A percentile compares a stretch with the other conserved stretches of the same genome.
phyloP scores from a whole-genome alignment of 2,329 filamentous ascomycete species.

The Penicillium digitatum region DNA sequence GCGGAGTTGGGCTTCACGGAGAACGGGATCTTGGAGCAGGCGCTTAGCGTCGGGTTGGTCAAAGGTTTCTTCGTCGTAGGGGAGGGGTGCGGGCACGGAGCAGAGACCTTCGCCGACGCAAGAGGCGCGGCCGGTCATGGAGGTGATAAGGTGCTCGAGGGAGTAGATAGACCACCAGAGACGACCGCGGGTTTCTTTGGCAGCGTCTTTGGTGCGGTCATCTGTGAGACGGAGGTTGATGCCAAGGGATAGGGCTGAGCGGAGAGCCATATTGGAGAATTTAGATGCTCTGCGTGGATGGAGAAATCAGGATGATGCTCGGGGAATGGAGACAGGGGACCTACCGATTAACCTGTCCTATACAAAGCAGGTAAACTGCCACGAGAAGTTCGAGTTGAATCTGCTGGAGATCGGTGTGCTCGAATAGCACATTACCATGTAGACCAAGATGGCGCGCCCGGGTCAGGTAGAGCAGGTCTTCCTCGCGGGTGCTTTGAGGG shows the following conservation, averaged over 20 bases:
- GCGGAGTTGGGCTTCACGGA: slow-evolving; percentile 24
- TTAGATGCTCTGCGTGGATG: slow-evolving; percentile 37
- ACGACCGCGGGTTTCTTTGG: slow-evolving; percentile 41
- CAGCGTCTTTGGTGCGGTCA: slow-evolving; percentile 30
- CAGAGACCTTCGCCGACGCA: slow-evolving; percentile 39
- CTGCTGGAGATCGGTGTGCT: slow-evolving; percentile 43
- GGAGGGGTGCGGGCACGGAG: slow-evolving; percentile 37
- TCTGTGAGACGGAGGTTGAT: slow-evolving; percentile 42
- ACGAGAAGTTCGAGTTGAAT: slow-evolving; percentile 42
- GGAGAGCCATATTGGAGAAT: slow-evolving; percentile 39
- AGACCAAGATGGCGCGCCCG: slow-evolving; percentile 39
- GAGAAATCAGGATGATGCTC: not conserved
- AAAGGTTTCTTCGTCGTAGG: slow-evolving; percentile 37
- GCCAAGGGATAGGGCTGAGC: slow-evolving; percentile 40
- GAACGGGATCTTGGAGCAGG: slow-evolving; percentile 23
- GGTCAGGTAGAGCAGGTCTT: slow-evolving; percentile 41
- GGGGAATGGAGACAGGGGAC: not conserved
- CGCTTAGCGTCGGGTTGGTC: slow-evolving; percentile 22
- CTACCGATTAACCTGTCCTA: slow-evolving; percentile 43
- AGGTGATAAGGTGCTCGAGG: slow-evolving; percentile 41
- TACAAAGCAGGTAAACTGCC: slow-evolving; percentile 39
- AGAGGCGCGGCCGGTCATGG: slow-evolving; percentile 42
- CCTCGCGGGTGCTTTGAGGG: slow-evolving; percentile 24
- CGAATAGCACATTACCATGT: slow-evolving; percentile 36
- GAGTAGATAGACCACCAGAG: slow-evolving; percentile 45